A percentile compares a stretch with the other conserved stretches of the same genome.
Conservation (phyloP, 805 yeast species). For the fission yeast (Schizosaccharomyces pombe) region DNA sequence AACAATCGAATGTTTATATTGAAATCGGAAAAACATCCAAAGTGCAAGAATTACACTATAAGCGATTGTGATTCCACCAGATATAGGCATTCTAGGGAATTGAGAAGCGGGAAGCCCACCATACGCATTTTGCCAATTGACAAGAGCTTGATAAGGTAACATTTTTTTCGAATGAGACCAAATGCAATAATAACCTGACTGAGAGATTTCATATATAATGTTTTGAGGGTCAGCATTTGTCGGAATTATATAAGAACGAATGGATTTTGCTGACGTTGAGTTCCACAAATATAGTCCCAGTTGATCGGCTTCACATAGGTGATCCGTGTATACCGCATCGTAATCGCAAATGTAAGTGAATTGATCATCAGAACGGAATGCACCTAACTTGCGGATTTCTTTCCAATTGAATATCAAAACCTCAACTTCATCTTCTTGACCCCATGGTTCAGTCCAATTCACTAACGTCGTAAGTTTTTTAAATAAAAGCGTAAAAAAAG, state of each 20-base stretch:
- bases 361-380: neutral
- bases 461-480: neutral
- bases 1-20: constrained; percentile 63
- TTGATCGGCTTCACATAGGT: neutral
- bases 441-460: neutral
- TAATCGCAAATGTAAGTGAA: neutral
- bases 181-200: neutral
- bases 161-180: constrained; percentile 5
- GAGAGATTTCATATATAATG: neutral
- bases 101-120: constrained; percentile 79
- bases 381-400: neutral
- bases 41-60: constrained; percentile 64
- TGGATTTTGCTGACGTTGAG: neutral
- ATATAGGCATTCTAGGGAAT: constrained; percentile 72
- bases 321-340: neutral
- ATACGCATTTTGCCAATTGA: constrained; percentile 73
- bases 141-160: constrained; percentile 28
- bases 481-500: neutral
- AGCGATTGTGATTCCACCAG: constrained; percentile 61
- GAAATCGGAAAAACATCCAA: constrained; percentile 67
- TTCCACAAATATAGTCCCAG: neutral
- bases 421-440: neutral
- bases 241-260: neutral
- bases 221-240: neutral
- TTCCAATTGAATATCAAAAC: neutral